Percentiles rank a stretch among this genome's conserved stretches.
Evolutionary conservation across 73 alveolate genomes (phyloP).

Genomic region (Tetrahymena borealis): DNA sequence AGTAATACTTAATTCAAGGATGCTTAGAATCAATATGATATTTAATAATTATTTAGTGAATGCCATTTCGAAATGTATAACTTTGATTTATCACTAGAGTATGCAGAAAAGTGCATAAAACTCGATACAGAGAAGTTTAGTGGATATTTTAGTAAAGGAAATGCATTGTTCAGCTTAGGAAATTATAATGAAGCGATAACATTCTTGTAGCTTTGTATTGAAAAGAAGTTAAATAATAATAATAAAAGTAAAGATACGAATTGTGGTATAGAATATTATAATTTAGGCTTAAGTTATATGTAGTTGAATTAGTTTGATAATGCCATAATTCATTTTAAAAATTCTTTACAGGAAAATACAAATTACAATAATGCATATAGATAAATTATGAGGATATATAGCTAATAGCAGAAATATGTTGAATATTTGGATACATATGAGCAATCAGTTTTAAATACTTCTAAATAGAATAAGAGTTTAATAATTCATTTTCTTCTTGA

Average conservation of each 20-base stretch:
- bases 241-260: background rate
- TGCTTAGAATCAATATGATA: background rate
- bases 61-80: background rate
- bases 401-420: background rate
- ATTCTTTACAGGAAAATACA: background rate
- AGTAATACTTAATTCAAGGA: background rate
- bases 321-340: background rate
- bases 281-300: background rate
- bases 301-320: background rate
- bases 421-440: background rate
- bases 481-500: background rate
- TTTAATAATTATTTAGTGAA: background rate
- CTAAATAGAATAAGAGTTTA: background rate
- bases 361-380: background rate
- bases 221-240: background rate
- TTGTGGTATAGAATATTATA: background rate
- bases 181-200: background rate
- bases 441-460: background rate
- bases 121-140: background rate
- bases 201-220: background rate
- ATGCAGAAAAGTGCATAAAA: background rate
- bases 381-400: background rate
- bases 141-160: background rate
- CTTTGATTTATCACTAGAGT: background rate
- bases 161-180: background rate